These are phyloP conservation scores for Salvia splendens DNA, from an alignment of 257 asterid species.

Conservation along the genomic window DNA sequence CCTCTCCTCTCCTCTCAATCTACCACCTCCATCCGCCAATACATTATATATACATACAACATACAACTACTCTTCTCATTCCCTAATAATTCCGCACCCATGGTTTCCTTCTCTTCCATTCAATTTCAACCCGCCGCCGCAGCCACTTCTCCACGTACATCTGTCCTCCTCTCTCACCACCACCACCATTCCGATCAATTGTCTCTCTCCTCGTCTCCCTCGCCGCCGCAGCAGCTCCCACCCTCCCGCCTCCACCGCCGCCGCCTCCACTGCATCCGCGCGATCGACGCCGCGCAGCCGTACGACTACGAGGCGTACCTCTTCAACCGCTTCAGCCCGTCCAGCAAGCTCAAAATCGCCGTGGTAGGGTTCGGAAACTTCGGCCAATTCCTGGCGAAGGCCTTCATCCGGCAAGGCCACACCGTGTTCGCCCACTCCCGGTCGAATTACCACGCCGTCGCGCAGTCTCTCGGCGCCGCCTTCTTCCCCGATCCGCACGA, in stretches of 20 bases:
- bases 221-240: conserved; percentile 20
- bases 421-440: conserved; percentile 65
- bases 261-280: conserved; percentile 44
- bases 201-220: conserved; percentile 17
- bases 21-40: conserved; percentile 27
- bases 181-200: conserved; percentile 32
- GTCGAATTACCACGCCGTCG: conserved; percentile 48
- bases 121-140: conserved; percentile 36
- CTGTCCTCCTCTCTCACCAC: conserved; percentile 26
- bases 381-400: conserved; percentile 80
- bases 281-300: conserved; percentile 73
- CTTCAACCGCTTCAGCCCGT: conserved; percentile 45
- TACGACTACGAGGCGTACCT: conserved; percentile 64
- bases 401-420: conserved; percentile 72
- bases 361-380: conserved; percentile 80
- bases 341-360: conserved; percentile 66
- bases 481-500: conserved; percentile 75
- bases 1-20: background rate
- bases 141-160: conserved; percentile 20
- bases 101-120: conserved; percentile 48
- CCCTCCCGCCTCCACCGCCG: conserved; percentile 33
- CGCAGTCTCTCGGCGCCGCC: conserved; percentile 60
- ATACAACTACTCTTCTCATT: background rate
- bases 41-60: too few relatives aligned
- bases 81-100: conserved; percentile 25